A percentile compares a stretch with the other conserved stretches of the same genome.
Conservation (phyloP, 2,329 filamentous ascomycete genomes). For the Septoria linicola region DNA sequence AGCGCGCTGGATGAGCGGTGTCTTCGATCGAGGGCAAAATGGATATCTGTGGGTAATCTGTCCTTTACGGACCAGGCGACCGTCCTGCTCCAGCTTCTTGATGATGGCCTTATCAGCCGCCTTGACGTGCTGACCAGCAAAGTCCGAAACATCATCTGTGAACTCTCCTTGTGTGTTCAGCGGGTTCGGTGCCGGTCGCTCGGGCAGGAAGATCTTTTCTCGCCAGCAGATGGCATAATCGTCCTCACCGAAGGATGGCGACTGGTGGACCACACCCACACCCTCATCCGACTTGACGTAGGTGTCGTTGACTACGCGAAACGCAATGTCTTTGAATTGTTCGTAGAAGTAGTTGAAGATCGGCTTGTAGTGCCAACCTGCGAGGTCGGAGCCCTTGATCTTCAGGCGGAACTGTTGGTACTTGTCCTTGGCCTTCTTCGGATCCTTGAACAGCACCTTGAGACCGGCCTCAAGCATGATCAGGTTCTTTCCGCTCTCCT, state of each 20-base stretch:
- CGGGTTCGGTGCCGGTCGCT: constrained; percentile 80
- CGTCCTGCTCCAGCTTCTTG: constrained; percentile 75
- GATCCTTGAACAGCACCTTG: constrained; percentile 84
- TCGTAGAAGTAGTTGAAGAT: constrained; percentile 88
- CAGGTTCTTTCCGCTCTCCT: constrained; percentile 78
- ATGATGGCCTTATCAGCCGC: constrained; percentile 90
- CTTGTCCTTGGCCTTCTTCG: constrained; percentile 92
- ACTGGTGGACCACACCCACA: constrained; percentile 91
- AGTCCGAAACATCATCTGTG: constrained; percentile 73
- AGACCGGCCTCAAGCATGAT: constrained; percentile 80
- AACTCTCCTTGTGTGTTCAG: constrained; percentile 83
- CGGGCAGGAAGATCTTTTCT: constrained; percentile 72
- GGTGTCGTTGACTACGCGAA: constrained; percentile 75
- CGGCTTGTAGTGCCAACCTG: constrained; percentile 85
- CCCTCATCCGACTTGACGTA: constrained; percentile 90
- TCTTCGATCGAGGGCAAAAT: constrained; percentile 94
- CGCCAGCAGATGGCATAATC: constrained; percentile 84
- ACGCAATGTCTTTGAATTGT: constrained; percentile 80
- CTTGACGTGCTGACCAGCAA: constrained; percentile 85
- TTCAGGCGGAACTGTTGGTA: constrained; percentile 73
- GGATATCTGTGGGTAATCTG: constrained; percentile 90
- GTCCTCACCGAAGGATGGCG: constrained; percentile 91
- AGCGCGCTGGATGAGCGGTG: constrained; percentile 85
- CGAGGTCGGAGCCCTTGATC: constrained; percentile 78
- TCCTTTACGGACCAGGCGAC: constrained; percentile 77